These are phyloP conservation scores for Tilletiopsis washingtonensis DNA, from an alignment of 1,284 basidiomycete genomes.

Conservation along the genomic window DNA sequence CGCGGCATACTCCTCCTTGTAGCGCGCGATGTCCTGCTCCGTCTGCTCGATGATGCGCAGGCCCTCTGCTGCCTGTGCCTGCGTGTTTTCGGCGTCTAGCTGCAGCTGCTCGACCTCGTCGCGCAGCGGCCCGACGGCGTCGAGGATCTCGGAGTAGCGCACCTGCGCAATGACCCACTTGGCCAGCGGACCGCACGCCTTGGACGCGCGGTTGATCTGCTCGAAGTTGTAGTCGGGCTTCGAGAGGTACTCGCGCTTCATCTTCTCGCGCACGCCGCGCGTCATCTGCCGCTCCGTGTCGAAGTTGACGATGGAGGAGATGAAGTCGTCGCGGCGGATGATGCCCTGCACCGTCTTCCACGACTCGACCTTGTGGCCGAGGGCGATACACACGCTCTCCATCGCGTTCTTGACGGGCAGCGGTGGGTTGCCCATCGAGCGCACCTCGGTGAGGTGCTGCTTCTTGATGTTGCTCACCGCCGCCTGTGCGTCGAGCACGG, in stretches of 20 bases:
- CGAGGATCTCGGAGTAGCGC: constrained; percentile 91
- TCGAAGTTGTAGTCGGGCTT: constrained; percentile 92
- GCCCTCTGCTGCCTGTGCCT: constrained; percentile 80
- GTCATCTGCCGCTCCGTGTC: constrained; percentile 89
- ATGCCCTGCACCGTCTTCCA: constrained; percentile 96
- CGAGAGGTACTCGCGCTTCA: constrained; percentile 88
- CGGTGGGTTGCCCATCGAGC: constrained; percentile 96
- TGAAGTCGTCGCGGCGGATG: constrained; percentile 96
- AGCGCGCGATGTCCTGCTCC: constrained; percentile 81
- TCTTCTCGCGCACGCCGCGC: constrained; percentile 74
- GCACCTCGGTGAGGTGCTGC: constrained; percentile 93
- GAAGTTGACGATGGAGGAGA: constrained; percentile 91
- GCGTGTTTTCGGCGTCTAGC: constrained; percentile 81
- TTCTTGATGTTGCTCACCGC: constrained; percentile 96
- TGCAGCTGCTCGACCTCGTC: constrained; percentile 92
- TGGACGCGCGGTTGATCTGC: constrained; percentile 86
- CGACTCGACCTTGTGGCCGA: constrained; percentile 94
- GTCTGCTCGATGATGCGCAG: constrained; percentile 88
- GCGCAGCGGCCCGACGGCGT: constrained; percentile 91
- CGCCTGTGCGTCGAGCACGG: constrained; percentile 85
- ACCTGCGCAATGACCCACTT: constrained; percentile 99
- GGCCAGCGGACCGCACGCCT: constrained; percentile 94
- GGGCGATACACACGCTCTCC: constrained; percentile 95
- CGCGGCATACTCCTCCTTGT: constrained; percentile 96
- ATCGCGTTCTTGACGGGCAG: constrained; percentile 96